These are phyloP conservation scores for Melampsora medusae DNA, from an alignment of 1,284 basidiomycete species.

Conservation along the genomic window DNA sequence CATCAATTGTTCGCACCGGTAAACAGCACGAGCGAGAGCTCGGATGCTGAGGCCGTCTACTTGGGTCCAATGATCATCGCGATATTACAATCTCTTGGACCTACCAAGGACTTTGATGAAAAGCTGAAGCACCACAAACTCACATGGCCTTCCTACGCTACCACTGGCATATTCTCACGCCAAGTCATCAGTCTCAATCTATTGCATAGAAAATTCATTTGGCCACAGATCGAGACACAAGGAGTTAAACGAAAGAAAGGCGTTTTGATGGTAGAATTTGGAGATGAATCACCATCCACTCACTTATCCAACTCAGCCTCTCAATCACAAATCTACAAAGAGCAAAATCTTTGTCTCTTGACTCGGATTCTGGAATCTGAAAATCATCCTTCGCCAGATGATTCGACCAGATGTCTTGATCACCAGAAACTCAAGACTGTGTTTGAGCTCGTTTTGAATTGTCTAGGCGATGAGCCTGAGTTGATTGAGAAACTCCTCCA, in stretches of 20 bases:
- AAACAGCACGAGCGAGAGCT: neutral
- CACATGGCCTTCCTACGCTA: constrained; percentile 27
- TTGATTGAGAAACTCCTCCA: constrained; percentile 25
- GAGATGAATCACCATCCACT: neutral
- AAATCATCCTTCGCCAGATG: constrained; percentile 5
- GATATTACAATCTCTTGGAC: constrained; percentile 13
- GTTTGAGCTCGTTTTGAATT: constrained; percentile 17
- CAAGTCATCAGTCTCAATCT: constrained; percentile 15
- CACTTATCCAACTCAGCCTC: neutral
- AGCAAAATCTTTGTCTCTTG: constrained; percentile 19
- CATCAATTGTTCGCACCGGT: neutral
- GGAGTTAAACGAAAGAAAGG: constrained; percentile 18
- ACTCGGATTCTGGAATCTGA: constrained; percentile 31
- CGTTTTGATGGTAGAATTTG: constrained; percentile 18
- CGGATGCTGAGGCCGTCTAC: neutral
- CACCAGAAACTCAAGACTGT: constrained; percentile 19
- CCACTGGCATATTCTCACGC: constrained; percentile 28
- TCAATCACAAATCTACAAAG: neutral
- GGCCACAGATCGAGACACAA: neutral
- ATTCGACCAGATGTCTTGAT: neutral
- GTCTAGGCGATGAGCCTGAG: neutral
- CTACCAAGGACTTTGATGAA: neutral
- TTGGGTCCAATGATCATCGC: constrained; percentile 12
- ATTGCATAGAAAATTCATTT: constrained; percentile 15
- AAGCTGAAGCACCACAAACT: neutral